Evolutionary conservation across 177 flowering plant species (phyloP).

Genomic region (Vitis hybrid): DNA sequence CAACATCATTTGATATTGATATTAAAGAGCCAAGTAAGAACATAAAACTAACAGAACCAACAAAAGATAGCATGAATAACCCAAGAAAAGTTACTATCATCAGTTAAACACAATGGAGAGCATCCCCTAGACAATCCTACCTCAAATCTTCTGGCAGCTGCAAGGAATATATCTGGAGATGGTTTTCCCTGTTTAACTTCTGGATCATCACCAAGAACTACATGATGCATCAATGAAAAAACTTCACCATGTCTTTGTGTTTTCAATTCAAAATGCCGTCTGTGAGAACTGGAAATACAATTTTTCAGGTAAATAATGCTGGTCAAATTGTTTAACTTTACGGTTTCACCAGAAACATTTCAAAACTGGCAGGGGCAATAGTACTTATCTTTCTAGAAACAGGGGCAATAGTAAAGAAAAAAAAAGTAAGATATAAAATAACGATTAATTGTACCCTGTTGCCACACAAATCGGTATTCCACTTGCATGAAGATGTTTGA

Average conservation of each 20-base stretch:
- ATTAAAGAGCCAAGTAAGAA: neutral
- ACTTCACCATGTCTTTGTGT: constrained; percentile 78
- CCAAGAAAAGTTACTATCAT: neutral
- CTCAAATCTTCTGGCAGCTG: constrained; percentile 92
- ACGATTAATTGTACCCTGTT: constrained; percentile 59
- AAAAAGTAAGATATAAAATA: too few species aligned
- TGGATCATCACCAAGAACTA: constrained; percentile 93
- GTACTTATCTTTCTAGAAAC: too few species aligned
- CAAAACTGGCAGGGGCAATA: too few species aligned
- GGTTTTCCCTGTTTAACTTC: constrained; percentile 95
- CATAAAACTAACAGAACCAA: neutral
- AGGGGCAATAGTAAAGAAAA: too few species aligned
- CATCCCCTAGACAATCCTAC: constrained; percentile 28
- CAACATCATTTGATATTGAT: neutral
- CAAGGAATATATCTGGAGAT: constrained; percentile 81
- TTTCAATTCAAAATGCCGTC: constrained; percentile 75
- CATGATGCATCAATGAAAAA: constrained; percentile 88
- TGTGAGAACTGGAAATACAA: constrained; percentile 63
- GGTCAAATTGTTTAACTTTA: neutral
- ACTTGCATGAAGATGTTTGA: constrained; percentile 69
- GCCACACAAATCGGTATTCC: constrained; percentile 85
- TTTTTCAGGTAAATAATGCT: constrained; percentile 1
- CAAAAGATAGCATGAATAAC: neutral
- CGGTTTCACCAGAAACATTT: too few species aligned
- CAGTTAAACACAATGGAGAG: neutral